These are phyloP conservation scores for Acephala macrosclerotiorum DNA, from an alignment of 2,329 filamentous ascomycete genomes.

Conservation along the genomic window DNA sequence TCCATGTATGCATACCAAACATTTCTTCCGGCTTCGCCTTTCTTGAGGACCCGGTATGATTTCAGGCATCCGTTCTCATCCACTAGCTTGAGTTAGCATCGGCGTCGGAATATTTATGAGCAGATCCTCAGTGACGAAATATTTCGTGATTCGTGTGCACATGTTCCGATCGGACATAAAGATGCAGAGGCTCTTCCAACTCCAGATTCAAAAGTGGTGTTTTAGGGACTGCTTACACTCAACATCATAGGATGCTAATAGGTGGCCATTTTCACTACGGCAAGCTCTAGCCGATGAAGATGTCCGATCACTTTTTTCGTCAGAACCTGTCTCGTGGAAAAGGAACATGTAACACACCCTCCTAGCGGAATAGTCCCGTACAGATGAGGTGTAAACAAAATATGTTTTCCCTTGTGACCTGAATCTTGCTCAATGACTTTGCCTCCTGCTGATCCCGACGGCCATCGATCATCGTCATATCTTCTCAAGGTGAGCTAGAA, in stretches of 20 bases:
- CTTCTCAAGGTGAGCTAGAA: conserved; percentile 20
- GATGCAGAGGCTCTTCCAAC: background rate
- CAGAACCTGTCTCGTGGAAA: conserved; percentile 4
- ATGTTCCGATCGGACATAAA: background rate
- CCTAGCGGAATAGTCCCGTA: conserved; percentile 28
- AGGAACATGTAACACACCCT: conserved; percentile 14
- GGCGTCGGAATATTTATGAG: background rate
- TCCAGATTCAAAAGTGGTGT: background rate
- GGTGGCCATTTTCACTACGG: conserved; percentile 38
- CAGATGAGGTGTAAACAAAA: conserved; percentile 39
- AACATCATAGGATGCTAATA: conserved; percentile 40
- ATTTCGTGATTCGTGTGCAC: background rate
- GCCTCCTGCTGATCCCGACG: conserved; percentile 42
- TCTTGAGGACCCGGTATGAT: conserved; percentile 30
- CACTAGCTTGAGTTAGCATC: conserved; percentile 20
- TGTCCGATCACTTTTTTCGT: conserved; percentile 13
- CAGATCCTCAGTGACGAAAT: background rate
- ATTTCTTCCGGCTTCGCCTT: conserved; percentile 35
- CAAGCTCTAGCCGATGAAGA: conserved; percentile 21
- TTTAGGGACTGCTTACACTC: conserved; percentile 11
- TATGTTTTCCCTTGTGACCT: conserved; percentile 41
- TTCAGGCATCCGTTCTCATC: conserved; percentile 39
- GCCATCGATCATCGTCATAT: conserved; percentile 46
- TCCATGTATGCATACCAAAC: conserved; percentile 46
- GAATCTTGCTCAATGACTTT: conserved; percentile 39